Conservation (phyloP, 2,329 filamentous ascomycete species). For the Gnomoniopsis smithogilvyi region DNA sequence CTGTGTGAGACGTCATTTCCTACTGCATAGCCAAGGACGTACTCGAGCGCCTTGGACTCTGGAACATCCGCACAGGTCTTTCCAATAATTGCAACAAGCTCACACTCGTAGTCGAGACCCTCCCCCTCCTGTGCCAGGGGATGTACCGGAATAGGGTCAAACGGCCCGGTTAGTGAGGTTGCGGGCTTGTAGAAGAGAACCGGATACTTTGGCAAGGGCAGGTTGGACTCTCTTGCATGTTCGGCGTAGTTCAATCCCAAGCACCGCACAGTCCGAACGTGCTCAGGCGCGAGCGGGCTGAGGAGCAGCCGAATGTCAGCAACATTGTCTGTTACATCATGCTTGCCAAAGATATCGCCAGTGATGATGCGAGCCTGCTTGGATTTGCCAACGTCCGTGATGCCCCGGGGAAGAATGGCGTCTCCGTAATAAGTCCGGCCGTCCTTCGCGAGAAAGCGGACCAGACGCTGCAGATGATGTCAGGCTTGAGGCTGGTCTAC, state of each 20-base stretch:
- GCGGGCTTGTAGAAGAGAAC: conserved; percentile 72
- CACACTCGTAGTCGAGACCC: conserved; percentile 78
- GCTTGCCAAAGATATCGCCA: conserved; percentile 63
- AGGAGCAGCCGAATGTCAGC: conserved; percentile 56
- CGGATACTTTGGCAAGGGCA: conserved; percentile 68
- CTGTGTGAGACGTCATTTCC: conserved; percentile 80
- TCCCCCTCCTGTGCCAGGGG: conserved; percentile 60
- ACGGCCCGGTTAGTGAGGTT: conserved; percentile 63
- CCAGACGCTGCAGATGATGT: conserved; percentile 53
- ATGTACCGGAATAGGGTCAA: conserved; percentile 64
- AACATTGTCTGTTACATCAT: conserved; percentile 61
- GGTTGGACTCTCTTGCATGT: conserved; percentile 65
- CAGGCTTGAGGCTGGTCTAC: background rate
- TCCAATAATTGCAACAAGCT: conserved; percentile 71
- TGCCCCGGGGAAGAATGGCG: conserved; percentile 62
- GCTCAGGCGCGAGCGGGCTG: conserved; percentile 58
- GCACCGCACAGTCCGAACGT: conserved; percentile 66
- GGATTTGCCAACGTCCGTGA: conserved; percentile 58
- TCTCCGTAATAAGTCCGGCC: conserved; percentile 71
- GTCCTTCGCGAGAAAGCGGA: conserved; percentile 71
- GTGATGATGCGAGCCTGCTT: conserved; percentile 59
- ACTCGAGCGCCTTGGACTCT: conserved; percentile 63
- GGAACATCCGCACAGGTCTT: conserved; percentile 63
- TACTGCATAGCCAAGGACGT: conserved; percentile 71
- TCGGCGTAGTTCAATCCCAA: conserved; percentile 70